Evolutionary conservation across 768 basidiomycete genomes (phyloP), one percentile per base, ranked within the genome.

Genomic region (Hygrophoropsis aurantiaca): DNA sequence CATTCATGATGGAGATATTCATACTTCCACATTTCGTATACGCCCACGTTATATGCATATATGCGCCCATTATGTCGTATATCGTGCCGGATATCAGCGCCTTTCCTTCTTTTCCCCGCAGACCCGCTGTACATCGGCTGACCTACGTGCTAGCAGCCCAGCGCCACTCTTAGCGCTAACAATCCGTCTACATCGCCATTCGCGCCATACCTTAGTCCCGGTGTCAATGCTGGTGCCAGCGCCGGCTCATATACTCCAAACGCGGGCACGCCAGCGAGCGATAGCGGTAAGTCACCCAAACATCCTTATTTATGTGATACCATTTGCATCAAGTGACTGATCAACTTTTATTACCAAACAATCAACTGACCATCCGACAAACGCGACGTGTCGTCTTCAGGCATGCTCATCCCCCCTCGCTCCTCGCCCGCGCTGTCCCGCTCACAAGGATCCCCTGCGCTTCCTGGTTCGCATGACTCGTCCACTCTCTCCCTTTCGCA

Each of bases 221-320:
- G 52, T 46, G 3, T 51, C 64, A 4, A 46, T 3, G 25, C 55
- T 62, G 25, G 51, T 62, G 9, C 55, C 45, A 4, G 41, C 59
- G 16, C 42, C 54, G 3, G 52, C 58, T 40, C 50, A 4, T 47
- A 56, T 43, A 50, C 64, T 23, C 46, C 56, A 2, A 57, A 66
- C 16, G 46, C 59, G 6, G 52, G 54, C 10, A 64, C 62, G 8
- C 61, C 62, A 23, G 49, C 47, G 21, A 64, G 64, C 13, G 62
- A 64, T 30, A 19, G 40, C 2, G 59, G 62, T 66, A 49, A 64
- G 62, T 57, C 24, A 18, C n/a, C n/a, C n/a, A n/a, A n/a, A n/a
- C n/a, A n/a, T n/a, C n/a, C 20, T 15, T 26, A 25, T 47, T 40
- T 13, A 35, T n/a, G 4, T 21, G 20, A 49, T 13, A 15, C 15